Conservation (phyloP, 371 early-diverging fungal species). For the Circinella minor region DNA sequence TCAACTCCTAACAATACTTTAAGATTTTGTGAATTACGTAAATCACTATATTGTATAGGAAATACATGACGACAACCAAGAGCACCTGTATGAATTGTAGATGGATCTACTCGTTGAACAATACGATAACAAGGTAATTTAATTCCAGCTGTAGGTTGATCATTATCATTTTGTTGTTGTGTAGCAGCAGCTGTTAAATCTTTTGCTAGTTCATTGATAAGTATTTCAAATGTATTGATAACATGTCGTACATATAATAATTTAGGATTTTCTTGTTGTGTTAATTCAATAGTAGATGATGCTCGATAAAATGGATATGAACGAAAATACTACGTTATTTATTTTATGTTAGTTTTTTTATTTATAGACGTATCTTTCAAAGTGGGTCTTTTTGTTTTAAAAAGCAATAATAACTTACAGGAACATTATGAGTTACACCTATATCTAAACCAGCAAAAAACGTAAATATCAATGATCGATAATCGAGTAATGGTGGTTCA, state of each 20-base stretch:
- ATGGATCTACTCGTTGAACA: conserved; percentile 13
- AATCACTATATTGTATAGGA: conserved; percentile 10
- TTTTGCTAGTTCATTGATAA: conserved; percentile 13
- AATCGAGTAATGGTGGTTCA: conserved; percentile 14
- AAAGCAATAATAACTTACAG: conserved; percentile 5
- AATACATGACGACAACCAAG: conserved; percentile 8
- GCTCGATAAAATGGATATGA: conserved; percentile 17
- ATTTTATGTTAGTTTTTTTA: background rate
- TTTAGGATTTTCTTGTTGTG: conserved; percentile 5
- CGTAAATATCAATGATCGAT: conserved; percentile 4
- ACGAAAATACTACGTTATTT: conserved; percentile 7
- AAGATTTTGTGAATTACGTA: background rate
- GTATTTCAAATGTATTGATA: conserved; percentile 1
- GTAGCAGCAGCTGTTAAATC: conserved; percentile 4
- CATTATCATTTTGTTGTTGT: background rate
- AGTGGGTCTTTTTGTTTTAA: too few relatives aligned
- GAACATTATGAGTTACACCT: conserved; percentile 13
- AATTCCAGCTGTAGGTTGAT: background rate
- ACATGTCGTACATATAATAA: conserved; percentile 1
- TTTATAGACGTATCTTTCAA: background rate
- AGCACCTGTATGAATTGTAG: background rate
- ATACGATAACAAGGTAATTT: conserved; percentile 15
- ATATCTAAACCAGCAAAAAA: conserved; percentile 18
- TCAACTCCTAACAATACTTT: conserved; percentile 10
- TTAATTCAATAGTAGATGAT: conserved; percentile 6